Conservation (phyloP, 345 rosid genomes). For the Melaleuca alternifolia region DNA sequence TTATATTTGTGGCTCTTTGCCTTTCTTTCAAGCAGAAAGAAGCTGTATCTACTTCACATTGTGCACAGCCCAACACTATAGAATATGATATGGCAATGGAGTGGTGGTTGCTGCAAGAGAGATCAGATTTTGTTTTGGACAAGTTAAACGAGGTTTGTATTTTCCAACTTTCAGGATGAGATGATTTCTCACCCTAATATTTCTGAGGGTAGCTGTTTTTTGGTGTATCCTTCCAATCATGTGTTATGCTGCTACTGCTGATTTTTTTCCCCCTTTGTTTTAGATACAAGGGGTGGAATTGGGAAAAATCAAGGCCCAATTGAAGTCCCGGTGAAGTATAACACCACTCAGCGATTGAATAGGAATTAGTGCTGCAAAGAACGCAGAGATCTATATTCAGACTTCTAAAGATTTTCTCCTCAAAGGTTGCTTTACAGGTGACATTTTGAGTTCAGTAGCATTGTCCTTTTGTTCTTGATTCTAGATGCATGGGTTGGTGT, state of each 20-base stretch:
- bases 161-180: not conserved
- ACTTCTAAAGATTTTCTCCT: not conserved
- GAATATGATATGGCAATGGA: slow-evolving; percentile 87
- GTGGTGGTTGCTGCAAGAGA: slow-evolving; percentile 58
- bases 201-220: not conserved
- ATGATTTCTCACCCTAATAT: not conserved
- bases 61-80: slow-evolving; percentile 76
- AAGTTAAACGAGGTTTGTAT: slow-evolving; percentile 32
- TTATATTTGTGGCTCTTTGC: not conserved
- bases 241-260: not conserved
- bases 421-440: not conserved
- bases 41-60: slow-evolving; percentile 81
- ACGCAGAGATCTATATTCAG: not conserved
- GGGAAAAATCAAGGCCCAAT: slow-evolving; percentile 16
- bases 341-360: not conserved
- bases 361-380: not conserved
- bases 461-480: not conserved
- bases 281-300: slow-evolving; percentile 55
- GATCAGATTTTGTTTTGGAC: slow-evolving; percentile 22
- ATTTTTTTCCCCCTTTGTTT: not conserved
- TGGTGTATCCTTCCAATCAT: not conserved
- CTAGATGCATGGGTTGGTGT: not conserved
- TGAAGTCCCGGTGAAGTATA: slow-evolving; percentile 34
- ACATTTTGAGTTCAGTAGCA: not conserved
- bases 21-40: slow-evolving; percentile 35